phyloP scores from a whole-genome alignment of 2,329 filamentous ascomycete genomes.

The Zymoseptoria ardabiliae region DNA sequence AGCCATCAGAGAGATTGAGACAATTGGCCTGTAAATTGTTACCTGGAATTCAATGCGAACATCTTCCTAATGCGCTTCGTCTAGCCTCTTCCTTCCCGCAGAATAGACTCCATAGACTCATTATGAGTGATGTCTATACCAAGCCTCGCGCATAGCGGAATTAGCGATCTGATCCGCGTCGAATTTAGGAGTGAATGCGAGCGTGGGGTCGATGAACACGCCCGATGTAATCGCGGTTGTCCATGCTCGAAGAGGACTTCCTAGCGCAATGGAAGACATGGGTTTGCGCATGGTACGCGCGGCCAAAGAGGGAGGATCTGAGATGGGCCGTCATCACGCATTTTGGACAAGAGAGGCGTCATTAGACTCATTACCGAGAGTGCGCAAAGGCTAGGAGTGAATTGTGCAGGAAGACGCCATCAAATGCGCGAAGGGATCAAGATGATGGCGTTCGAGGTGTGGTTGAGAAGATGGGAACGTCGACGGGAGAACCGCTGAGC shows the following conservation, averaged over 20 bases:
- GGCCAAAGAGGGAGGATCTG: neutral
- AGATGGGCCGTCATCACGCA: too few relatives aligned
- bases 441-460: too few relatives aligned
- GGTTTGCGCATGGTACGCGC: neutral
- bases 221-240: neutral
- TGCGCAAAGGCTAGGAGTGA: too few relatives aligned
- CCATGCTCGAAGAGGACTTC: neutral
- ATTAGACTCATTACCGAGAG: too few relatives aligned
- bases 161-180: too few relatives aligned
- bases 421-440: too few relatives aligned
- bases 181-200: too few relatives aligned
- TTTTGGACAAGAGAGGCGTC: too few relatives aligned
- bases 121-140: neutral
- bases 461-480: too few relatives aligned
- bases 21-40: neutral
- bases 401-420: too few relatives aligned
- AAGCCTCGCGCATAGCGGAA: neutral
- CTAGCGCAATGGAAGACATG: neutral
- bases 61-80: neutral
- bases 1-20: neutral
- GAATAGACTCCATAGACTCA: neutral
- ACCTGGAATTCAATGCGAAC: neutral
- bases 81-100: neutral
- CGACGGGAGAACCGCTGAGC: too few relatives aligned
- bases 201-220: neutral